Base-by-base conservation (phyloP, 768 basidiomycete genomes). In the Rhizopogon rudus region DNA sequence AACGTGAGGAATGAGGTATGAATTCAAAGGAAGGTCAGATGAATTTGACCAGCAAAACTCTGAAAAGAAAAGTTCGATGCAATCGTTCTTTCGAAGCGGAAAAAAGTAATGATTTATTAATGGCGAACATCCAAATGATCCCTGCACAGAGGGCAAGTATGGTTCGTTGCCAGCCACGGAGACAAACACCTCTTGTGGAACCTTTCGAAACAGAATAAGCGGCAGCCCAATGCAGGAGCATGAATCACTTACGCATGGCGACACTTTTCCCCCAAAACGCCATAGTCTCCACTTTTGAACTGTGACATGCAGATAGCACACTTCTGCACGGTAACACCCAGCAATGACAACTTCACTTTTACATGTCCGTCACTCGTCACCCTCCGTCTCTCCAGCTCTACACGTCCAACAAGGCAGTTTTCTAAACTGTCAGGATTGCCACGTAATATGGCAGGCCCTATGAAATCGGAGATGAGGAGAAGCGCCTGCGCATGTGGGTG, bases 291-390 rank as follows among this genome's bases (percentile, higher is more conserved):
- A 7, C 71, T 75, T 69, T 74, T 82, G 71, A 88, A 91, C 69
- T 85, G 85, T 45, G 76, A 78, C 65, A 89, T 71, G 65, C 90
- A 91, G 49, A 90, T 84, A 40, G 83, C 79, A 67, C 90, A 92
- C 63, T 81, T 81, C 58, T 86, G 81, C 35, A 91, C 87, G 1
- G 74, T 63, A 13, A 78, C 73, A 40, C 84, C 89, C 17, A 88
- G 70, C 49, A 91, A 65, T 7, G 76, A 74, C 48, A 90, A 68
- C 72, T 89, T 91, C 44, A 88, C 62, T 72, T 90, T 91, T 52
- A 83, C 75, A 42, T 83, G 83, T 5, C 88, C 88, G 61, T 87
- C 80, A 59, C 74, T 74, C 46, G 80, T 81, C 46, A 76, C 75
- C 22, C 88, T 78, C 51, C 80, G 75, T 20, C 85, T 79, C 66